Evolutionary conservation across 2,329 filamentous ascomycete genomes (phyloP).

Genomic region (Pseudogymnoascus sp.): DNA sequence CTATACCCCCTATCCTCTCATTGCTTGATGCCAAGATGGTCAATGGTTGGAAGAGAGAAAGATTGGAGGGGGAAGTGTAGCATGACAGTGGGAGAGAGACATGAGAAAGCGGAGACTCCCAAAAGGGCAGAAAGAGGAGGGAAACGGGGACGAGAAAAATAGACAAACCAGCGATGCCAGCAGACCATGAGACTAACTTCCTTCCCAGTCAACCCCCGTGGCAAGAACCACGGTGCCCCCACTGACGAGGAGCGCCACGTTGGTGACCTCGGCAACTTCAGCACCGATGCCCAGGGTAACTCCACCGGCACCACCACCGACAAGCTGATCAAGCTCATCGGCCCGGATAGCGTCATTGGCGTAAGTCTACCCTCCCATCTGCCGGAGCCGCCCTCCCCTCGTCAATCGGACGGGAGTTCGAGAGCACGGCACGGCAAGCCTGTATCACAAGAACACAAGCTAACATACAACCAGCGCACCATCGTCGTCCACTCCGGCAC

Average conservation of each 20-base stretch:
- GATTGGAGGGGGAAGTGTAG: background rate
- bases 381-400: background rate
- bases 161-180: background rate
- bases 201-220: conserved; percentile 78
- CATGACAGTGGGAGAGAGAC: conserved; percentile 9
- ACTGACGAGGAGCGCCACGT: conserved; percentile 81
- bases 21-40: background rate
- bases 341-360: conserved; percentile 88
- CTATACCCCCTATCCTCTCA: background rate
- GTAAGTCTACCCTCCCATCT: conserved; percentile 40
- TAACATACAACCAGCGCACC: conserved; percentile 57
- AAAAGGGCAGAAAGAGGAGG: background rate
- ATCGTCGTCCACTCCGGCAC: conserved; percentile 92
- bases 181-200: conserved; percentile 10
- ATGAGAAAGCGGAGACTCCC: too few relatives aligned
- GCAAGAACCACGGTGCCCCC: conserved; percentile 87
- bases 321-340: conserved; percentile 88
- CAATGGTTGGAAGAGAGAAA: background rate
- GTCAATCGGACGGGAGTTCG: too few relatives aligned
- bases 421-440: too few relatives aligned
- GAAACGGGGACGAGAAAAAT: background rate
- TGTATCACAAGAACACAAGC: conserved; percentile 13
- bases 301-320: conserved; percentile 73
- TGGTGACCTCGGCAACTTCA: conserved; percentile 94
- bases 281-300: conserved; percentile 89